These are phyloP conservation scores for Berberis thunbergii DNA, from an alignment of 164 flowering plant species.

Conservation along the genomic window DNA sequence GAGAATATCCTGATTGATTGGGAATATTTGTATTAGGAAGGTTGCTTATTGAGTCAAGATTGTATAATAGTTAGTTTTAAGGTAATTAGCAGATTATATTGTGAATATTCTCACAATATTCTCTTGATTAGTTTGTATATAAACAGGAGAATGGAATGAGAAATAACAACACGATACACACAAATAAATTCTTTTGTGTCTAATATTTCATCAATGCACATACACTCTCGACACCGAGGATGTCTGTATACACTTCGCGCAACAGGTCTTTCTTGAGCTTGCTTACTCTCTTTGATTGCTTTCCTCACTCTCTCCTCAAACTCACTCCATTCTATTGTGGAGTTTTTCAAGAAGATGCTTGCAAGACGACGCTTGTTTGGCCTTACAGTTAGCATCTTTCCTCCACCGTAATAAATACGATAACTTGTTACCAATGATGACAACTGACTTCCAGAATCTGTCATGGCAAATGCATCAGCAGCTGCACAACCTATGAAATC, in stretches of 20 bases:
- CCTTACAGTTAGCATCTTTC: constrained; percentile 72
- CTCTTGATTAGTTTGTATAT: too few relatives aligned
- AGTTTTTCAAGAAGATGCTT: constrained; percentile 61
- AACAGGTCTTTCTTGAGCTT: constrained; percentile 21
- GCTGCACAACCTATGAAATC: constrained; percentile 94
- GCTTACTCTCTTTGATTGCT: constrained; percentile 20
- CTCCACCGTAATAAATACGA: constrained; percentile 76
- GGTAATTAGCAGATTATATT: too few relatives aligned
- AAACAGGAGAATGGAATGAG: too few relatives aligned
- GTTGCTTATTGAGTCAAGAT: too few relatives aligned
- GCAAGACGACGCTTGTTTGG: constrained; percentile 98
- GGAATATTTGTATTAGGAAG: too few relatives aligned
- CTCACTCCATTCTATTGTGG: constrained; percentile 72
- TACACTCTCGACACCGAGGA: constrained; percentile 28
- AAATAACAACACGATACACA: too few relatives aligned
- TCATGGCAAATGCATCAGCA: constrained; percentile 90
- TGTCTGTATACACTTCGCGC: constrained; percentile 29
- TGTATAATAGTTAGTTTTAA: too few relatives aligned
- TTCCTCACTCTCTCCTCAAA: constrained; percentile 25
- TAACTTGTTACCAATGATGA: constrained; percentile 89
- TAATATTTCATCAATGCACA: too few relatives aligned
- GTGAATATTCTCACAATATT: too few relatives aligned
- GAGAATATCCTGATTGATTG: too few relatives aligned
- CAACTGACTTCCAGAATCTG: constrained; percentile 94
- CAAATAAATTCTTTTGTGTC: too few relatives aligned